Evolutionary conservation across 2,329 filamentous ascomycete genomes (phyloP).

Genomic region (Botryotinia globosa): DNA sequence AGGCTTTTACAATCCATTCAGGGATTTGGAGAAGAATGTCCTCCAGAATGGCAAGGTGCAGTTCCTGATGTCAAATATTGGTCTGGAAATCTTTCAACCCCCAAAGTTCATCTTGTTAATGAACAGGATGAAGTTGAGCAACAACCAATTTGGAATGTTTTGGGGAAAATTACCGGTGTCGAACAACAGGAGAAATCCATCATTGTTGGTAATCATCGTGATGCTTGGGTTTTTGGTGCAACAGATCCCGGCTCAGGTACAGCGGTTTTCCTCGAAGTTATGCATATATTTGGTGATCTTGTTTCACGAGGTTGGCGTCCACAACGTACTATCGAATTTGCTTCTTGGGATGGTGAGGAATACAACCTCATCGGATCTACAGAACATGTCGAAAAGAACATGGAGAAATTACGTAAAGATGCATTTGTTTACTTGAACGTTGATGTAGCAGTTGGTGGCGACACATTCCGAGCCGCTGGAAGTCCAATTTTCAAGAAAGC

Average conservation of each 20-base stretch:
- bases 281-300: slow-evolving; percentile 79
- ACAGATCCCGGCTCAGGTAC: slow-evolving; percentile 84
- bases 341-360: slow-evolving; percentile 91
- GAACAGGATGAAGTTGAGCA: slow-evolving; percentile 78
- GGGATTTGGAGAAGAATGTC: slow-evolving; percentile 68
- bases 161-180: slow-evolving; percentile 78
- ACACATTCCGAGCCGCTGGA: slow-evolving; percentile 71
- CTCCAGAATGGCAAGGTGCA: slow-evolving; percentile 70
- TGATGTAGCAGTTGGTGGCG: slow-evolving; percentile 75
- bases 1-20: slow-evolving; percentile 71
- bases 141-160: slow-evolving; percentile 89
- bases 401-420: slow-evolving; percentile 68
- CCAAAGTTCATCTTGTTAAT: slow-evolving; percentile 78
- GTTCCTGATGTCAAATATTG: slow-evolving; percentile 82
- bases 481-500: slow-evolving; percentile 76
- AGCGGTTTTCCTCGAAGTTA: slow-evolving; percentile 85
- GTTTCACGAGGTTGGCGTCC: slow-evolving; percentile 79
- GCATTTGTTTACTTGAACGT: slow-evolving; percentile 90
- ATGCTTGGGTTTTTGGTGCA: slow-evolving; percentile 87
- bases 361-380: slow-evolving; percentile 95
- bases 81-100: slow-evolving; percentile 73
- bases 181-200: slow-evolving; percentile 82
- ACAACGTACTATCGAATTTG: slow-evolving; percentile 91
- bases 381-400: slow-evolving; percentile 86
- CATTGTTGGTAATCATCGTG: slow-evolving; percentile 89